These are phyloP conservation scores for Zarea fungicola DNA, from an alignment of 2,329 filamentous ascomycete species.

Conservation along the genomic window DNA sequence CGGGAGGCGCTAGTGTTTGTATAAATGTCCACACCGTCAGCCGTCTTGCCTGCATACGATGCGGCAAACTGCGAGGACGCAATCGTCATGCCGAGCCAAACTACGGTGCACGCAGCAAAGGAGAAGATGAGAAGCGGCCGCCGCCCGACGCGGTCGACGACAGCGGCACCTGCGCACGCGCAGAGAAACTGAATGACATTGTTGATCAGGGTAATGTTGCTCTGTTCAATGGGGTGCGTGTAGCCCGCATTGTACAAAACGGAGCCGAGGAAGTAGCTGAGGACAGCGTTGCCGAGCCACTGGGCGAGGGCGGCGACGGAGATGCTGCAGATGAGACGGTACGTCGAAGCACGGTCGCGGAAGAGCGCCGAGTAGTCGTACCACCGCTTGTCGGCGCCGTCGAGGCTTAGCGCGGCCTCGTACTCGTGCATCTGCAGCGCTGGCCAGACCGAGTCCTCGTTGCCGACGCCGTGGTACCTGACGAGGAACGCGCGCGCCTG, in stretches of 20 bases:
- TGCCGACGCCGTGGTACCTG: conserved; percentile 39
- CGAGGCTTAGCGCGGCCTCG: conserved; percentile 37
- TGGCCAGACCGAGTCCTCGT: conserved; percentile 28
- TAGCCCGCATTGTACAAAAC: conserved; percentile 44
- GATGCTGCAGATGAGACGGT: conserved; percentile 40
- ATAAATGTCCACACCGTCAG: conserved; percentile 21
- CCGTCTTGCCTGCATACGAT: conserved; percentile 25
- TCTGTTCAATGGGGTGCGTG: conserved; percentile 30
- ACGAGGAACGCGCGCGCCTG: conserved; percentile 27
- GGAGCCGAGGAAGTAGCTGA: conserved; percentile 42
- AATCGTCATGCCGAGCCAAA: conserved; percentile 48
- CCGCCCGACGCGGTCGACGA: conserved; percentile 37
- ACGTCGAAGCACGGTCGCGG: conserved; percentile 31
- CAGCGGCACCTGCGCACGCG: conserved; percentile 30
- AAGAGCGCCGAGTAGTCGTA: conserved; percentile 44
- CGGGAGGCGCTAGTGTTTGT: conserved; percentile 31
- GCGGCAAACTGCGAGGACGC: conserved; percentile 34
- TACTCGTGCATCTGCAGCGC: conserved; percentile 38
- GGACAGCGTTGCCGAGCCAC: conserved; percentile 32
- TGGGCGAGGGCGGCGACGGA: conserved; percentile 36
- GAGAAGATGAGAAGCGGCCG: conserved; percentile 48
- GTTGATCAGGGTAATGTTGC: conserved; percentile 40
- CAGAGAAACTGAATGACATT: conserved; percentile 39
- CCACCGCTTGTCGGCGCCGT: conserved; percentile 43
- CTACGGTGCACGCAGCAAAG: conserved; percentile 40